These are phyloP conservation scores for Eutrema salsugineum DNA, from an alignment of 441 rosid species.

Conservation along the genomic window DNA sequence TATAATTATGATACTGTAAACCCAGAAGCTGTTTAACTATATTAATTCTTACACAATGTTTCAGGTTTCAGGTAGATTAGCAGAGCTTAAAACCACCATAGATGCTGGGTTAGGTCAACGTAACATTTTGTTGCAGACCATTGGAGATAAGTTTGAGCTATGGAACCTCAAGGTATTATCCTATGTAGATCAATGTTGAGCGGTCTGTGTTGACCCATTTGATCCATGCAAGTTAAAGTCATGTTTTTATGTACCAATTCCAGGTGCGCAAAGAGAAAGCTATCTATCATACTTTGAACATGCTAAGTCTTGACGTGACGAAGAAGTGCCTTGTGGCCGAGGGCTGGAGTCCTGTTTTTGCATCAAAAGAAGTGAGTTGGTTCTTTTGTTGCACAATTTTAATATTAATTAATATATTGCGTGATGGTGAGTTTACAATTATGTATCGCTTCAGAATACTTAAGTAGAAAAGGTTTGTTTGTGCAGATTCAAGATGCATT, in stretches of 20 bases:
- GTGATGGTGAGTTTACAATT: conserved; percentile 9
- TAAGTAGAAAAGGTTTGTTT: conserved; percentile 18
- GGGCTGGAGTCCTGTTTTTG: conserved; percentile 80
- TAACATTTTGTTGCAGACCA: conserved; percentile 57
- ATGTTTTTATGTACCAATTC: conserved; percentile 22
- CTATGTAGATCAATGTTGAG: not conserved
- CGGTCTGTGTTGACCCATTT: conserved; percentile 5
- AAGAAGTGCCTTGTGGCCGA: conserved; percentile 73
- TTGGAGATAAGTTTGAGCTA: conserved; percentile 65
- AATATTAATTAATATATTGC: not conserved
- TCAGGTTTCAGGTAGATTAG: conserved; percentile 74
- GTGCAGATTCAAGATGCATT: conserved; percentile 62
- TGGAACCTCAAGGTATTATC: conserved; percentile 68
- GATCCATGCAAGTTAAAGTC: not conserved
- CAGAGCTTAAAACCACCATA: conserved; percentile 75
- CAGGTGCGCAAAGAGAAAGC: conserved; percentile 66
- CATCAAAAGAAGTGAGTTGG: conserved; percentile 43
- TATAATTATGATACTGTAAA: not conserved
- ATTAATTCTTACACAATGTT: not conserved
- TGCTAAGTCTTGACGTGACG: conserved; percentile 73
- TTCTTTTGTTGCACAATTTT: not conserved
- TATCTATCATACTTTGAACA: conserved; percentile 59
- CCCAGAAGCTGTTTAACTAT: not conserved
- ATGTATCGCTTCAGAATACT: not conserved
- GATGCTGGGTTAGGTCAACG: conserved; percentile 72